Percentiles rank a stretch among this genome's conserved stretches.
Conservation (phyloP, 139 green algal genomes). For the Auxenochlorella pyrenoidosa region DNA sequence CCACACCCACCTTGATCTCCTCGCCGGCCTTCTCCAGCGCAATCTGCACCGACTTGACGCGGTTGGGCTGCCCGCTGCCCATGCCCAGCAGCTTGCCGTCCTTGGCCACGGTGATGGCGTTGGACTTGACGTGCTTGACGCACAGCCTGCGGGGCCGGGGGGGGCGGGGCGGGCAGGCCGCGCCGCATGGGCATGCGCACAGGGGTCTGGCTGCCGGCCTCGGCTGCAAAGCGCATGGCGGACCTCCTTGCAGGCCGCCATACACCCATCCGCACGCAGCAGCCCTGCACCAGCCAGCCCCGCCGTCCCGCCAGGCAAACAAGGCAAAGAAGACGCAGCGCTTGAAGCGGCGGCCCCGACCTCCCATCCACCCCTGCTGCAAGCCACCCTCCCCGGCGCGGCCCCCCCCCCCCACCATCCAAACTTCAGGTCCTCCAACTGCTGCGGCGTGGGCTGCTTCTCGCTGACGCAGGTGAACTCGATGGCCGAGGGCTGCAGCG, state of each 20-base stretch:
- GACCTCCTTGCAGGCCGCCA: no score
- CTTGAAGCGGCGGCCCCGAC: no score
- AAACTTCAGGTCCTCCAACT: constrained; percentile 96
- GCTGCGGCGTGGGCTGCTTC: constrained; percentile 83
- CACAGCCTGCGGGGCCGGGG: constrained; percentile 47
- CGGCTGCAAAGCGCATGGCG: no score
- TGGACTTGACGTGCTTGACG: constrained; percentile 99
- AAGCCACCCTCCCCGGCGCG: no score
- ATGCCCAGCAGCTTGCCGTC: constrained; percentile 93
- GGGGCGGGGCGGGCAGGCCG: not conserved
- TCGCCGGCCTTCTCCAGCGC: constrained; percentile 95
- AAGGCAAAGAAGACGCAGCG: no score
- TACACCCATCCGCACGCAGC: no score
- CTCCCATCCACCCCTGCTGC: no score
- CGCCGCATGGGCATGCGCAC: no score
- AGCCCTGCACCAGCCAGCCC: no score
- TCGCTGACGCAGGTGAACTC: constrained; percentile 89
- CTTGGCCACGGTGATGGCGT: constrained; percentile 99
- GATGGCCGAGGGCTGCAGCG: constrained; percentile 80
- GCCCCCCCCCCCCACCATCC: constrained; percentile 71
- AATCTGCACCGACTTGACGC: constrained; percentile 95
- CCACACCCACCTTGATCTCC: constrained; percentile 69
- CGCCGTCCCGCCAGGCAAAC: no score
- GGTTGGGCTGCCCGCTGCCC: constrained; percentile 98
- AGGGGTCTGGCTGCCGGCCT: no score